phyloP scores from a whole-genome alignment of 164 flowering plant genomes.

The Santalum album region DNA sequence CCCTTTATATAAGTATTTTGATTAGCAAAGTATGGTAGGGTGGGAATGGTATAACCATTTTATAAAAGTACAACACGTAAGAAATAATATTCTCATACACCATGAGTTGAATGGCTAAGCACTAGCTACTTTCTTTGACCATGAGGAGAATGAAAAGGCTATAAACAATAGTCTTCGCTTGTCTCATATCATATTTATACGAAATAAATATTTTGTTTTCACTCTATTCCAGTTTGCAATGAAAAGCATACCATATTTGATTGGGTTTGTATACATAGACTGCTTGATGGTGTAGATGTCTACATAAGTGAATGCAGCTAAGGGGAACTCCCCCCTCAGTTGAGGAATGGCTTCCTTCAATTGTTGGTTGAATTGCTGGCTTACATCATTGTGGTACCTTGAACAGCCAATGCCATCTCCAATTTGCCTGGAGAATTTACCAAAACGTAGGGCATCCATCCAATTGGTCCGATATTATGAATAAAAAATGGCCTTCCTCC shows the following conservation, averaged over 20 bases:
- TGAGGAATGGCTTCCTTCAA: slow-evolving; percentile 22
- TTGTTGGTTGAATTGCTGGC: slow-evolving; percentile 25
- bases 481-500: background rate
- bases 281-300: slow-evolving; percentile 37
- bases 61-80: too few relatives aligned
- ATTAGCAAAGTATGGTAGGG: too few relatives aligned
- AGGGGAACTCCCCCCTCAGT: slow-evolving; percentile 30
- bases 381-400: slow-evolving; percentile 21
- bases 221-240: too few relatives aligned
- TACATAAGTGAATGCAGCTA: slow-evolving; percentile 26
- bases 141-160: too few relatives aligned
- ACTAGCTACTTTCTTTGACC: too few relatives aligned
- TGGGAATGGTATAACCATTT: too few relatives aligned
- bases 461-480: background rate
- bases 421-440: background rate
- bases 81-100: too few relatives aligned
- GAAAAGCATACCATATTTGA: slow-evolving; percentile 21
- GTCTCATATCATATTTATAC: too few relatives aligned
- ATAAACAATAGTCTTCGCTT: too few relatives aligned
- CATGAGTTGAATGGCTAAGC: too few relatives aligned
- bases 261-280: slow-evolving; percentile 14
- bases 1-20: too few relatives aligned
- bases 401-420: background rate
- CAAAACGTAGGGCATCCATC: background rate
- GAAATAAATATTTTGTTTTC: too few relatives aligned